Conservation (phyloP, 306 rosid species). For the Lotus japonicus region DNA sequence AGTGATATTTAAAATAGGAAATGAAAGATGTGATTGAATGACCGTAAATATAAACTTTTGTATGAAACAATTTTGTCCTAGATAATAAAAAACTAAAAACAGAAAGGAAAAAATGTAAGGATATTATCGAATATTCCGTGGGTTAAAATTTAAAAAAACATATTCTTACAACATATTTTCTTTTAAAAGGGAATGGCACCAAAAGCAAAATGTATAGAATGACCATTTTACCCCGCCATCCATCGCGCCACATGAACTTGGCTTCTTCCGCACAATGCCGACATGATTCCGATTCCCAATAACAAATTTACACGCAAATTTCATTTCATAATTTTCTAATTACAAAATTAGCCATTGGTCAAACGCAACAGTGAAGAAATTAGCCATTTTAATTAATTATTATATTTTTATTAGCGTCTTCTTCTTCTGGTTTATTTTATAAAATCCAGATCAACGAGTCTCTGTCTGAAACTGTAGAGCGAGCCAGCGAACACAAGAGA, state of each 20-base stretch:
- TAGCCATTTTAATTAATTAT: background rate
- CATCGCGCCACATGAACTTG: background rate
- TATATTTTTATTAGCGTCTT: background rate
- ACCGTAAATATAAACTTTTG: too few relatives aligned
- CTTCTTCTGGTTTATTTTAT: background rate
- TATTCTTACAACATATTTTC: too few relatives aligned
- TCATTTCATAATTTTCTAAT: background rate
- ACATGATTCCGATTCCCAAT: background rate
- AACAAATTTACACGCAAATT: background rate
- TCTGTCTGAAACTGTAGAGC: slow-evolving; percentile 21
- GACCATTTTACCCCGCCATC: slow-evolving; percentile 14
- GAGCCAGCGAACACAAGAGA: slow-evolving; percentile 20
- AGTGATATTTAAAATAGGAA: too few relatives aligned
- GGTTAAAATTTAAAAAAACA: too few relatives aligned
- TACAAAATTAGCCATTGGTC: slow-evolving; percentile 11
- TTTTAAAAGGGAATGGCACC: background rate
- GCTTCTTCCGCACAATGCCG: background rate
- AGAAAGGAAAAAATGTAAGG: too few relatives aligned
- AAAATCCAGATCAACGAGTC: background rate
- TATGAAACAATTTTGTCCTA: too few relatives aligned
- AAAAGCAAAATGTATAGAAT: background rate
- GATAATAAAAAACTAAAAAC: too few relatives aligned
- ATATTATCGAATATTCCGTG: too few relatives aligned
- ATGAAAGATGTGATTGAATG: too few relatives aligned
- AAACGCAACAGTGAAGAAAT: too few relatives aligned